phyloP scores from a whole-genome alignment of 2,329 filamentous ascomycete genomes.

The Stemphylium beticola region DNA sequence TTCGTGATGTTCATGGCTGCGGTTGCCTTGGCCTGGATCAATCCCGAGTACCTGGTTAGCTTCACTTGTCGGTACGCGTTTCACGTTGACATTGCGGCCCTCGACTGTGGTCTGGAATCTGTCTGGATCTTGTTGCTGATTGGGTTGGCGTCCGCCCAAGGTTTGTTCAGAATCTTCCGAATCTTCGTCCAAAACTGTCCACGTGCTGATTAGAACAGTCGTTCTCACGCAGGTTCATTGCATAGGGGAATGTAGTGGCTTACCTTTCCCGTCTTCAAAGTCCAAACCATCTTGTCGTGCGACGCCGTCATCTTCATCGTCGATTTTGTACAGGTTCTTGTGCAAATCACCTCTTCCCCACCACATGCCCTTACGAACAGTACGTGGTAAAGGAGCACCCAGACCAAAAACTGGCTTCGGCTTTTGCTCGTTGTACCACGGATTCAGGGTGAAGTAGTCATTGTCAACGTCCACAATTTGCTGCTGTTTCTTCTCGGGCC shows the following conservation, averaged over 20 bases:
- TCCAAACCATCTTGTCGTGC: constrained; percentile 24
- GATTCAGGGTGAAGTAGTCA: constrained; percentile 61
- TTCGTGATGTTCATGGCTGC: constrained; percentile 11
- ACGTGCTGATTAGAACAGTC: constrained; percentile 1
- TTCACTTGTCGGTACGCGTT: constrained; percentile 16
- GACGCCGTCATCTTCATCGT: constrained; percentile 24
- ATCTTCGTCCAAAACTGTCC: constrained; percentile 16
- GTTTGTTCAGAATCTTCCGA: constrained; percentile 22
- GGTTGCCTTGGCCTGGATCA: background rate
- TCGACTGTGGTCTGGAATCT: constrained; percentile 18
- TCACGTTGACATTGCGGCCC: constrained; percentile 24
- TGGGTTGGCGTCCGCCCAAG: background rate
- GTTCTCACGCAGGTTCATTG: background rate
- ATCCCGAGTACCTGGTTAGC: constrained; percentile 12
- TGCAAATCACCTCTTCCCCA: constrained; percentile 53
- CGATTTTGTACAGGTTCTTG: constrained; percentile 41
- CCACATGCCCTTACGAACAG: constrained; percentile 60
- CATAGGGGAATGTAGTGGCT: background rate
- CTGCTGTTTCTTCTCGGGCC: constrained; percentile 36
- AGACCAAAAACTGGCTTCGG: constrained; percentile 62
- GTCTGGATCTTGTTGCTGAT: constrained; percentile 1
- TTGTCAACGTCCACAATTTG: constrained; percentile 53
- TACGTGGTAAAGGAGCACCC: constrained; percentile 61
- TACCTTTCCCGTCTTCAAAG: constrained; percentile 21
- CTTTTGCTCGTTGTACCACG: constrained; percentile 59